A percentile compares a stretch with the other conserved stretches of the same genome.
Conservation (phyloP, 768 basidiomycete genomes). For the Pluteus cervinus region DNA sequence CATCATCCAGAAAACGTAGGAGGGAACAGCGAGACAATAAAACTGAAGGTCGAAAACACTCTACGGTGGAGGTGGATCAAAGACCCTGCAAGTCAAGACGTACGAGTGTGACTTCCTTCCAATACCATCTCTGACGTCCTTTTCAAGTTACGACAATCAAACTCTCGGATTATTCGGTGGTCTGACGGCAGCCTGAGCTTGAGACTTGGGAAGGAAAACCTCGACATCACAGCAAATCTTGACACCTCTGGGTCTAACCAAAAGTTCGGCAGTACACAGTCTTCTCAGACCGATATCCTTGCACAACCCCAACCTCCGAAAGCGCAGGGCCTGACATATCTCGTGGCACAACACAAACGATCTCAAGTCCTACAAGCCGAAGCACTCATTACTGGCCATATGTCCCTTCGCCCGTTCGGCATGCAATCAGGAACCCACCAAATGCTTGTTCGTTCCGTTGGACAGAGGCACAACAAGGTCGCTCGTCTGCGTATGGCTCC, state of each 20-base stretch:
- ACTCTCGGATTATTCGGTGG: slow-evolving; percentile 90
- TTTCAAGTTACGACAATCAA: slow-evolving; percentile 76
- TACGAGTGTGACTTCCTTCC: slow-evolving; percentile 33
- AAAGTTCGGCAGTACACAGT: slow-evolving; percentile 40
- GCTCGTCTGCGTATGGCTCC: slow-evolving; percentile 74
- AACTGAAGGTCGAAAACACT: slow-evolving; percentile 89
- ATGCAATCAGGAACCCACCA: slow-evolving; percentile 90
- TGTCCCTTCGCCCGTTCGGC: slow-evolving; percentile 79
- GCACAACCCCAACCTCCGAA: slow-evolving; percentile 37
- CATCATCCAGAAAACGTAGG: slow-evolving; percentile 54
- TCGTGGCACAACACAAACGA: slow-evolving; percentile 84
- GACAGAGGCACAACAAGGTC: slow-evolving; percentile 78
- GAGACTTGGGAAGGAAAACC: slow-evolving; percentile 88
- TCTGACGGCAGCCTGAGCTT: slow-evolving; percentile 91
- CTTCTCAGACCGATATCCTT: slow-evolving; percentile 37
- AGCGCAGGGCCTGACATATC: slow-evolving; percentile 78
- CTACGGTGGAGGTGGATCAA: slow-evolving; percentile 94
- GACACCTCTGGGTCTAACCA: slow-evolving; percentile 70
- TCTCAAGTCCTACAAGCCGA: slow-evolving; percentile 85
- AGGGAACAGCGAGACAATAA: slow-evolving; percentile 80
- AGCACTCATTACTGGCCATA: slow-evolving; percentile 74
- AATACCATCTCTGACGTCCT: slow-evolving; percentile 1
- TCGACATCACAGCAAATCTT: slow-evolving; percentile 78
- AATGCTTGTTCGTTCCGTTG: slow-evolving; percentile 81
- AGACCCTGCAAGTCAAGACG: slow-evolving; percentile 68